Conservation (phyloP, 192 early-diverging fungal species). For the Gamsiella multidivaricata region DNA sequence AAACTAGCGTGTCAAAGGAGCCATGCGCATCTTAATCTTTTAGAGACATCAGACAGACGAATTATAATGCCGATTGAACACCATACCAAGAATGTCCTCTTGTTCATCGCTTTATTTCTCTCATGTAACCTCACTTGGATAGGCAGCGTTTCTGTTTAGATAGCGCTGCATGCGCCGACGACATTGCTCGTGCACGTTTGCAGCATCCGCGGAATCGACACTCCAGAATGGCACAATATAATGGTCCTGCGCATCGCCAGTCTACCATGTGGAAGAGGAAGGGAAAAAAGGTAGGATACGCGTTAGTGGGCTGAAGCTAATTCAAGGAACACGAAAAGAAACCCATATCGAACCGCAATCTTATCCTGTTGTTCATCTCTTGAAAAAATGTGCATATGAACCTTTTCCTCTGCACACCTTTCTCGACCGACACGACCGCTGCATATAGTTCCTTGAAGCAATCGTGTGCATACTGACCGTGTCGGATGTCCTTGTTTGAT, state of each 20-base stretch:
- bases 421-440: constrained; percentile 55
- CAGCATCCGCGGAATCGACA: constrained; percentile 44
- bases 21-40: background rate
- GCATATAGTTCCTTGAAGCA: constrained; percentile 58
- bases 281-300: background rate
- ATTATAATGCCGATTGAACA: too few relatives aligned
- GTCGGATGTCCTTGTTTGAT: constrained; percentile 55
- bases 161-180: constrained; percentile 35
- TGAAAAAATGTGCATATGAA: constrained; percentile 62
- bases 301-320: too few relatives aligned
- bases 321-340: background rate
- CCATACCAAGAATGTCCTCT: too few relatives aligned
- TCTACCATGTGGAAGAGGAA: constrained; percentile 2
- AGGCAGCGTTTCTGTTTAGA: too few relatives aligned
- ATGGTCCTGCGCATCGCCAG: constrained; percentile 56
- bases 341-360: background rate
- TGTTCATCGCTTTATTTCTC: too few relatives aligned
- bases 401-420: constrained; percentile 44
- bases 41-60: background rate
- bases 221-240: constrained; percentile 54
- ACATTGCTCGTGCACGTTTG: constrained; percentile 33
- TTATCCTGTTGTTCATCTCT: constrained; percentile 52
- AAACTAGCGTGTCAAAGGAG: background rate
- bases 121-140: too few relatives aligned
- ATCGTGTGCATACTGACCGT: constrained; percentile 58